A percentile compares a stretch with the other conserved stretches of the same genome.
Conservation (phyloP, 257 asterid genomes). For the Hygrophila difformis region DNA sequence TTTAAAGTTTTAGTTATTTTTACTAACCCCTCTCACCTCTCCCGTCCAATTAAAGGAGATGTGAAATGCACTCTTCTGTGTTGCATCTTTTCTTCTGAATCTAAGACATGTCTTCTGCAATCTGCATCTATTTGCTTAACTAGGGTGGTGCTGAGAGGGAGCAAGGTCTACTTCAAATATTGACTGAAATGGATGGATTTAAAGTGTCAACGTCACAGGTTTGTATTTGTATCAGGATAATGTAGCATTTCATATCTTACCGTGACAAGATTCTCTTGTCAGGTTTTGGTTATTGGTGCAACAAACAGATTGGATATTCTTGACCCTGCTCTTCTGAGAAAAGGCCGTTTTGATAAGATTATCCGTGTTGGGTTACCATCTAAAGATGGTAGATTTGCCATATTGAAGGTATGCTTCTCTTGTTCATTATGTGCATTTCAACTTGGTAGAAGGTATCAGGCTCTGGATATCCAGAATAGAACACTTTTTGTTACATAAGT, state of each 20-base stretch:
- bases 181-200: constrained; percentile 98
- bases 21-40: too few species aligned
- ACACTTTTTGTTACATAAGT: too few species aligned
- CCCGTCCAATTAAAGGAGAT: too few species aligned
- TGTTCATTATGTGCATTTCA: constrained; percentile 6
- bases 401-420: constrained; percentile 58
- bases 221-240: constrained; percentile 13
- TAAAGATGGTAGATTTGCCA: constrained; percentile 90
- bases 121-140: constrained; percentile 21
- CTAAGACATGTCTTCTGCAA: constrained; percentile 5
- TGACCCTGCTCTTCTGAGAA: constrained; percentile 93
- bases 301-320: constrained; percentile 97
- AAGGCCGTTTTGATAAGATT: constrained; percentile 97
- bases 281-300: constrained; percentile 96
- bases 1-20: too few species aligned
- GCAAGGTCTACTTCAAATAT: constrained; percentile 95
- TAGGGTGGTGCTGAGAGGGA: constrained; percentile 99
- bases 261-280: constrained; percentile 19
- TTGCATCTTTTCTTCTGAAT: background rate
- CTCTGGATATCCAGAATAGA: constrained; percentile 3
- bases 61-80: too few species aligned
- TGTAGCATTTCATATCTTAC: constrained; percentile 4
- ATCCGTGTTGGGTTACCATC: constrained; percentile 96
- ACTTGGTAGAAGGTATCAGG: background rate
- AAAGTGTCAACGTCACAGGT: constrained; percentile 91